Conservation (phyloP, 345 rosid genomes). For the Eucalyptus lansdowneana region DNA sequence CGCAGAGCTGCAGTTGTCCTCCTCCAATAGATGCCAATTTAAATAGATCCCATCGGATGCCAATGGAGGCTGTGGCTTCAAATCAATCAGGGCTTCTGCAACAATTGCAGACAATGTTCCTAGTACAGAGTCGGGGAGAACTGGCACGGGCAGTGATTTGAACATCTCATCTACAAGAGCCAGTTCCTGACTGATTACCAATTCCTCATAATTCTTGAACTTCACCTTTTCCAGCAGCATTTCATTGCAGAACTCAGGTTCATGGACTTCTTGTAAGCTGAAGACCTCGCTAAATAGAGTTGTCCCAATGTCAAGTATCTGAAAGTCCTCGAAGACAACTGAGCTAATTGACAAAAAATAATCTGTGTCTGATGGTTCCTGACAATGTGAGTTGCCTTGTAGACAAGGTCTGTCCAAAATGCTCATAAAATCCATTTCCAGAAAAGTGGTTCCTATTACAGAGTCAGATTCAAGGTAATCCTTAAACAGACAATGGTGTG, state of each 20-base stretch:
- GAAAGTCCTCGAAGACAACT: constrained; percentile 40
- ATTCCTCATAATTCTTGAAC: constrained; percentile 53
- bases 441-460: constrained; percentile 7
- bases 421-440: constrained; percentile 29
- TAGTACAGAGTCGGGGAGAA: constrained; percentile 26
- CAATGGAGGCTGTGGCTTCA: constrained; percentile 36
- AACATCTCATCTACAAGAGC: constrained; percentile 59
- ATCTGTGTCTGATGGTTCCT: constrained; percentile 6
- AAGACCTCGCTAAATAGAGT: constrained; percentile 30
- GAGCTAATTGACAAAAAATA: constrained; percentile 3
- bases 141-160: constrained; percentile 67
- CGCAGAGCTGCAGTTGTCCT: constrained; percentile 24
- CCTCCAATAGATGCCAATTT: constrained; percentile 74
- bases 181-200: constrained; percentile 66
- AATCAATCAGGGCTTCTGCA: constrained; percentile 25
- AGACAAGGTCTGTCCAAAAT: constrained; percentile 19
- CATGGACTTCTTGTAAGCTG: constrained; percentile 12
- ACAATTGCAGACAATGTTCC: constrained; percentile 19
- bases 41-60: constrained; percentile 79
- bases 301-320: constrained; percentile 29
- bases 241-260: constrained; percentile 28
- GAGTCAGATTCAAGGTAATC: constrained; percentile 23
- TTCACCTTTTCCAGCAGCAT: constrained; percentile 46
- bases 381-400: constrained; percentile 7
- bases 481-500: constrained; percentile 26